Evolutionary conservation across 805 yeast genomes (phyloP).

Genomic region (Saccharomycopsis fermentans): DNA sequence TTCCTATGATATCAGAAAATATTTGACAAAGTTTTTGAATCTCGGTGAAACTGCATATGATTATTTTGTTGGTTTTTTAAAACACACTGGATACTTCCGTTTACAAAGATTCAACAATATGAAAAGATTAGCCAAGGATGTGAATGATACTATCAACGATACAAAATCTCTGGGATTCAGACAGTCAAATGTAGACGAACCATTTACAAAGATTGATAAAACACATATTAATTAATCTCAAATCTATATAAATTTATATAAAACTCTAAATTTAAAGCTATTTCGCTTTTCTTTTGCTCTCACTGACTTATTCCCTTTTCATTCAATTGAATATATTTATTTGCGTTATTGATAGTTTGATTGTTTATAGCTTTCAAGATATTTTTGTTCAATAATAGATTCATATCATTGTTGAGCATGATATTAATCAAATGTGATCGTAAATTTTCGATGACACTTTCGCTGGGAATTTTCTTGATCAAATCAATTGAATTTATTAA

Average conservation of each 20-base stretch:
- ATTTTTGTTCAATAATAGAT: slow-evolving; percentile 41
- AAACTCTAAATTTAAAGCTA: too few relatives aligned
- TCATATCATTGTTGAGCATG: slow-evolving; percentile 51
- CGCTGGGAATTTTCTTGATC: slow-evolving; percentile 50
- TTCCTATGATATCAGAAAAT: slow-evolving; percentile 31
- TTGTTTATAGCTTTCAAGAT: slow-evolving; percentile 43
- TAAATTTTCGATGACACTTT: slow-evolving; percentile 56
- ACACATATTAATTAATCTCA: not conserved
- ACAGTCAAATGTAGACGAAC: not conserved
- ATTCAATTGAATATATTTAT: slow-evolving; percentile 24
- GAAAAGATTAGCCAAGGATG: slow-evolving; percentile 24
- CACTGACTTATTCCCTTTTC: slow-evolving; percentile 23
- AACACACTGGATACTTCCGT: slow-evolving; percentile 41
- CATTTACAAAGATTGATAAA: not conserved
- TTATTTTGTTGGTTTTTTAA: slow-evolving; percentile 31
- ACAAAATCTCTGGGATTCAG: not conserved
- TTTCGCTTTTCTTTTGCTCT: not conserved
- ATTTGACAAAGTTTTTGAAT: slow-evolving; percentile 42
- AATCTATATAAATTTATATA: not conserved
- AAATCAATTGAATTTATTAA: slow-evolving; percentile 61
- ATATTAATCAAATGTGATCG: slow-evolving; percentile 51
- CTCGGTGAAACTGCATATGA: slow-evolving; percentile 57
- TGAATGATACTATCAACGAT: slow-evolving; percentile 23
- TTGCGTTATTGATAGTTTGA: slow-evolving; percentile 36
- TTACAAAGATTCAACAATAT: slow-evolving; percentile 27